Evolutionary conservation across 2,329 filamentous ascomycete genomes (phyloP), one percentile per base, ranked within the genome.

Genomic region (Paecilomyces sp.): DNA sequence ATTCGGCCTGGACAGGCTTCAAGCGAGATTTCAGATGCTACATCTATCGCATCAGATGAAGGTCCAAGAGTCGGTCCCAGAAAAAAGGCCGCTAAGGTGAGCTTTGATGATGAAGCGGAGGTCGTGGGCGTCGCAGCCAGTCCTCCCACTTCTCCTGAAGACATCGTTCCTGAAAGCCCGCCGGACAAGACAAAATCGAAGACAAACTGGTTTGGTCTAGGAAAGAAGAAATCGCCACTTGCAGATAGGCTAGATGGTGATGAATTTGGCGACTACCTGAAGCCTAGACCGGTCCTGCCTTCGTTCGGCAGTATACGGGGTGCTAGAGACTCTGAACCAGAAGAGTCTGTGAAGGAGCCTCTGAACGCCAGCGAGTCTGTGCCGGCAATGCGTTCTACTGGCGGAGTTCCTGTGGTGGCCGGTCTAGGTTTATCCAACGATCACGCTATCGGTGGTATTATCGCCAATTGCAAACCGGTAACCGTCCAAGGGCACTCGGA

Each of bases 101-200:
- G 91, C 75, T 97, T 88, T 64, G 84, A 86, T 59, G 83, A 85
- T 52, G 79, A 81, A 54, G 75, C 81, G 3, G 76, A 81, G 58
- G 68, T 82, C 28, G 76, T 83, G 30, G 80, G 79, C 22, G 69
- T 77, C 18, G 72, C 74, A 30, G 73, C 75, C 8, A 77, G 74
- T 34, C 72, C 76, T 55, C 72, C 75, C 31, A 75, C 73, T 6
- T 77, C 74, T 4, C 75, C 73, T 1, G 76, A 78, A 47, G 74
- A 76, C 15, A 67, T 70, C 47, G 59, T 61, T 30, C 55, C 68
- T 3, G 67, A 71, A 28, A 77, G 74, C n/a, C 72, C 74, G 12
- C 70, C 67, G 1, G 67, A 66, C 24, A 71, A 69, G 57, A 61
- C 63, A n/a, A 75, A 71, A 55, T 54, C 64, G 22, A 72, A 71